These are phyloP conservation scores for Heteromeles arbutifolia DNA, from an alignment of 306 rosid genomes.

Conservation along the genomic window DNA sequence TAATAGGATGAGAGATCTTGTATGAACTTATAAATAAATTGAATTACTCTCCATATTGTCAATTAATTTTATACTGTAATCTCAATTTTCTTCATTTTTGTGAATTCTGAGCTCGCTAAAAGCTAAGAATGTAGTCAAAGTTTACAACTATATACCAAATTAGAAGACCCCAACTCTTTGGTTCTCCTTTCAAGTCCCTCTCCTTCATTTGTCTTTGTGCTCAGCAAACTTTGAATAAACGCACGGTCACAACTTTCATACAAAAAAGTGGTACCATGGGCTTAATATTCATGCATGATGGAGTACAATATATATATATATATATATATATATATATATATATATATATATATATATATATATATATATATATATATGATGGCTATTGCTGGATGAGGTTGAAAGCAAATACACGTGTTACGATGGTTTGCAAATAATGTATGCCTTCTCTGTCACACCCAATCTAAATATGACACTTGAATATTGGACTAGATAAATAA, in stretches of 20 bases:
- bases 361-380: neutral
- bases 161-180: neutral
- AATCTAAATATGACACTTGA: neutral
- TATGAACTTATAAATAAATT: too few species aligned
- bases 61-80: too few species aligned
- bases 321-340: too few species aligned
- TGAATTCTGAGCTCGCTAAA: constrained; percentile 5
- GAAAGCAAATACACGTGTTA: constrained; percentile 23
- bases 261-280: neutral
- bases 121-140: constrained; percentile 28
- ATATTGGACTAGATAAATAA: neutral
- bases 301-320: neutral
- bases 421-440: constrained; percentile 5
- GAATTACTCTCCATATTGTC: too few species aligned
- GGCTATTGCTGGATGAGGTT: neutral
- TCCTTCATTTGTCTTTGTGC: neutral
- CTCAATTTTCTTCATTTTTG: too few species aligned
- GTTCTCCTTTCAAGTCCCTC: neutral
- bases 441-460: neutral
- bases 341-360: neutral
- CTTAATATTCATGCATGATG: neutral
- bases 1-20: too few species aligned
- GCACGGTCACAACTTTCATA: neutral
- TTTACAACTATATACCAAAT: constrained; percentile 12
- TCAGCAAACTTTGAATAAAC: neutral